phyloP scores from a whole-genome alignment of 108 stramenopile genomes.

The Asterionellopsis glacialis region DNA sequence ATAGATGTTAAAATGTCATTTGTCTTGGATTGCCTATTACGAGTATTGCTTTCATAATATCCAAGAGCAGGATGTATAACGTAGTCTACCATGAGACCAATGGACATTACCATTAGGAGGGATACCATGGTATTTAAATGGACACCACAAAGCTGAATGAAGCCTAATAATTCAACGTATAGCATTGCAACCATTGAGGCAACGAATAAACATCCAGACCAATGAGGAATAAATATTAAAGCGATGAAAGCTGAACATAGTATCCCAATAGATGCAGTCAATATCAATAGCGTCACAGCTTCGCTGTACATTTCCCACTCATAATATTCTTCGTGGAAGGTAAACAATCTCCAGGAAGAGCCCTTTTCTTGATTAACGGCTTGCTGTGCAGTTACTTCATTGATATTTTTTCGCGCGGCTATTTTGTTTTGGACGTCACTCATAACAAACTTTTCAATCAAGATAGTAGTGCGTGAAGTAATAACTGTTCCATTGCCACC shows the following conservation, averaged over 20 bases:
- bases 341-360: background rate
- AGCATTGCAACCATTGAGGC: background rate
- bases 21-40: background rate
- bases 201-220: slow-evolving; percentile 2
- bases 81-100: slow-evolving; percentile 35
- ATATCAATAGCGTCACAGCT: background rate
- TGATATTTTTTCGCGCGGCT: background rate
- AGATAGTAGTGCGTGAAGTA: background rate
- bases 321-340: background rate
- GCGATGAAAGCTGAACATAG: background rate
- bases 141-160: background rate
- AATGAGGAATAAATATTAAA: slow-evolving; percentile 3
- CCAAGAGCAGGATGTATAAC: slow-evolving; percentile 8
- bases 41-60: background rate
- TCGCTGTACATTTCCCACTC: background rate
- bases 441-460: background rate
- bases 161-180: background rate
- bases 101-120: slow-evolving; percentile 32
- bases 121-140: slow-evolving; percentile 17
- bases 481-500: background rate
- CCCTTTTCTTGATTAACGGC: background rate
- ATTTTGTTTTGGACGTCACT: background rate
- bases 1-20: background rate
- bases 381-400: background rate
- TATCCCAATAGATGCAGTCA: background rate